These are phyloP conservation scores for Fusarium sp. DNA, from an alignment of 2,329 filamentous ascomycete species.

Conservation along the genomic window DNA sequence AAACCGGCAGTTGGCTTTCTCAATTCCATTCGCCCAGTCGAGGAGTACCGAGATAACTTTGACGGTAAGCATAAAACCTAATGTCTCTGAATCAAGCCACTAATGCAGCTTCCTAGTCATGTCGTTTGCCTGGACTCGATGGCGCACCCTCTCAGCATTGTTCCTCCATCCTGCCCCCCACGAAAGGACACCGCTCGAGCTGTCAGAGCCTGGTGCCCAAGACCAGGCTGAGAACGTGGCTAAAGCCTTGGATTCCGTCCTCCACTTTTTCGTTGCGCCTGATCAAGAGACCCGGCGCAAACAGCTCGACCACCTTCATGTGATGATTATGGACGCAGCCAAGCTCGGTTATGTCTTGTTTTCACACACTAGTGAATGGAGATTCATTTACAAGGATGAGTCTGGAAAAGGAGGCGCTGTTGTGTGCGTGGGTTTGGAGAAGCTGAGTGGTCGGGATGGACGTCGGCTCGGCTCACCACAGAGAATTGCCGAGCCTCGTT, in stretches of 20 bases:
- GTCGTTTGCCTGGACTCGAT: conserved; percentile 1
- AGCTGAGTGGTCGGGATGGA: background rate
- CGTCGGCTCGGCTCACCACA: background rate
- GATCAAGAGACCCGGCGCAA: background rate
- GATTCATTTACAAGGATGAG: background rate
- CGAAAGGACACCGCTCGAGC: background rate
- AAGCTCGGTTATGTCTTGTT: conserved; percentile 2
- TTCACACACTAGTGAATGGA: conserved; percentile 6
- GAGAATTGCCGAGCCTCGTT: background rate
- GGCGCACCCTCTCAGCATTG: conserved; percentile 7
- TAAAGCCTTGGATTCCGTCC: background rate
- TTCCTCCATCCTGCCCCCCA: background rate
- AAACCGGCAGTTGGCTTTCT: background rate
- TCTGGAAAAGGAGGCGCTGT: background rate
- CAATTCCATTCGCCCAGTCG: background rate
- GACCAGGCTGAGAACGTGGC: background rate
- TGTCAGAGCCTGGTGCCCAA: background rate
- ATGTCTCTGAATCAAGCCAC: background rate
- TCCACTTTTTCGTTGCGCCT: background rate
- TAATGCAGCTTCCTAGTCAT: background rate
- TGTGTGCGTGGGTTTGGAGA: background rate
- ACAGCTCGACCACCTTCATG: background rate
- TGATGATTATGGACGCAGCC: background rate
- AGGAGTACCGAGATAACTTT: background rate
- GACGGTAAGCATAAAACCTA: background rate